Conservation (phyloP, 129 eudicot species). For the Chrysanthemum lavandulifolium region DNA sequence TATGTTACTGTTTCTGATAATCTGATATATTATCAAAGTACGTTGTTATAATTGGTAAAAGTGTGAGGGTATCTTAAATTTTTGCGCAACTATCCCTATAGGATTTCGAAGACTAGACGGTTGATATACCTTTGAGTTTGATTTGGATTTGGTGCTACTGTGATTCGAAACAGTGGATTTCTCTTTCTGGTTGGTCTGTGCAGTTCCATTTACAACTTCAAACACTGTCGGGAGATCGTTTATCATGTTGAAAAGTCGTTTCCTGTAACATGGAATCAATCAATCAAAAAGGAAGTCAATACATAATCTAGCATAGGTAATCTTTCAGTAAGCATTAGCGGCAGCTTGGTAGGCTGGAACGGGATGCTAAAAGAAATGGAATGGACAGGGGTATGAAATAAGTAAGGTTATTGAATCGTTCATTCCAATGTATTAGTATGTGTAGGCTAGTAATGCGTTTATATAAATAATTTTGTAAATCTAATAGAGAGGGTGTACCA, state of each 20-base stretch:
- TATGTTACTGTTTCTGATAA: too few species aligned
- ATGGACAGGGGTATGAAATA: not conserved
- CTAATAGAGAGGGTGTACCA: too few species aligned
- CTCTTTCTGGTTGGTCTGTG: conserved; percentile 60
- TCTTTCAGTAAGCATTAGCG: not conserved
- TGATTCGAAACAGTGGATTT: conserved; percentile 60
- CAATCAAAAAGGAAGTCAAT: not conserved
- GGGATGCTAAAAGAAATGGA: conserved; percentile 1
- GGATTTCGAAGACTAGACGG: not conserved
- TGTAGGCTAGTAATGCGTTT: too few species aligned
- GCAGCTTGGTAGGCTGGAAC: not conserved
- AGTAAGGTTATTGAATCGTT: not conserved
- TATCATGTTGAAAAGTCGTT: conserved; percentile 71
- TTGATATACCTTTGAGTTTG: conserved; percentile 57
- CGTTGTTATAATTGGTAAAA: too few species aligned
- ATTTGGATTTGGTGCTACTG: conserved; percentile 62
- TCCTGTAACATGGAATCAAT: conserved; percentile 47
- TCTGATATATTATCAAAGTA: too few species aligned
- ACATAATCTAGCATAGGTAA: not conserved
- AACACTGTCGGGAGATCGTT: conserved; percentile 74
- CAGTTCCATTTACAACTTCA: conserved; percentile 69
- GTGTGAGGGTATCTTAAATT: too few species aligned
- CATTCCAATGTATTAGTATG: too few species aligned
- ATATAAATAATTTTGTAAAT: too few species aligned
- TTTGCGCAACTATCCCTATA: not conserved